phyloP scores from a whole-genome alignment of 2,329 filamentous ascomycete genomes.

The Trichoderma cornu-damae region DNA sequence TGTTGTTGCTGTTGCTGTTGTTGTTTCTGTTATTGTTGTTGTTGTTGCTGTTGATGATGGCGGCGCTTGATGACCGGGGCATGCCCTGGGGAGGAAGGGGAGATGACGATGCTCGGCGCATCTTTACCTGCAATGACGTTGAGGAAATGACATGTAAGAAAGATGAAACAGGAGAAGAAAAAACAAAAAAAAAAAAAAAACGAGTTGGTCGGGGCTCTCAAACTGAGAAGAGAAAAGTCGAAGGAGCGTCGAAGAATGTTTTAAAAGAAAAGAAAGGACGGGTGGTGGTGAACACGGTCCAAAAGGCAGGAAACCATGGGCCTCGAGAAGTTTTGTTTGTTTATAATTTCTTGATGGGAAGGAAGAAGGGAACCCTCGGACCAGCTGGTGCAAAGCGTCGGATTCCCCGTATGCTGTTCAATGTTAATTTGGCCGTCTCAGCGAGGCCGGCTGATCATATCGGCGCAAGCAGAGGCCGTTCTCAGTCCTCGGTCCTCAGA shows the following conservation, averaged over 20 bases:
- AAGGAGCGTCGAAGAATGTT: slow-evolving; percentile 6
- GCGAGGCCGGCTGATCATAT: neutral
- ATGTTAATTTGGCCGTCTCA: neutral
- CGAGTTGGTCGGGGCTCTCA: neutral
- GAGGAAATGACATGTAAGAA: slow-evolving; percentile 5
- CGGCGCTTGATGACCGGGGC: slow-evolving; percentile 14
- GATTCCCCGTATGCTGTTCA: neutral
- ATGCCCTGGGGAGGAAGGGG: slow-evolving; percentile 1
- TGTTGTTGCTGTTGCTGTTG: no score
- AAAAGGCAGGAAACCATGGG: slow-evolving; percentile 5
- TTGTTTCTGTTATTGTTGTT: no score
- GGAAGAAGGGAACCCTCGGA: slow-evolving; percentile 4
- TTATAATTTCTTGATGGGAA: neutral
- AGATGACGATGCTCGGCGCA: slow-evolving; percentile 10
- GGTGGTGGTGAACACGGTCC: neutral
- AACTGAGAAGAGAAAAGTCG: neutral
- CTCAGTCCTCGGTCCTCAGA: slow-evolving; percentile 7
- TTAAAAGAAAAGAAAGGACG: neutral
- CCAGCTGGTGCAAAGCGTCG: slow-evolving; percentile 1
- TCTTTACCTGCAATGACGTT: slow-evolving; percentile 4
- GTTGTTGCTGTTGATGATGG: neutral
- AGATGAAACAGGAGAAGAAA: neutral
- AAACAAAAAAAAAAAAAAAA: neutral
- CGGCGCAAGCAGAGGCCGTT: slow-evolving; percentile 9
- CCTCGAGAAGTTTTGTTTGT: slow-evolving; percentile 1